Evolutionary conservation across 2,329 filamentous ascomycete species (phyloP), one percentile per base, ranked within the genome.

Genomic region (Teratosphaeria viscida): DNA sequence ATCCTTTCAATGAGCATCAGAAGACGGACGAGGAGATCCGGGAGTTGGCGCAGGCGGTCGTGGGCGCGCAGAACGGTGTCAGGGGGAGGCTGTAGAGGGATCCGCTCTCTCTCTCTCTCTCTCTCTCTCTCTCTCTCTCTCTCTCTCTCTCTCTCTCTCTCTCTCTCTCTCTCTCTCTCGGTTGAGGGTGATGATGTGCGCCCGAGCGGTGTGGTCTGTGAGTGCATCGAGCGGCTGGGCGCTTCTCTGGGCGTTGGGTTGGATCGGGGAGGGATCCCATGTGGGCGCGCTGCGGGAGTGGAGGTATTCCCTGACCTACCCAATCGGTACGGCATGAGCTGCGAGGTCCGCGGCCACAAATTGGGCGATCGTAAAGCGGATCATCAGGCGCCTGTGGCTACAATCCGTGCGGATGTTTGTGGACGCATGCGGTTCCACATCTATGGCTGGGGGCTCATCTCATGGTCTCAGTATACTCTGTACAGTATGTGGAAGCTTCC

Each of bases 1-100:
- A 81, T 65, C 78, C 78, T 19, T 78, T 78, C 68, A 74, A 70
- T 39, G 78, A 79, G 67, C 65, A 70, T 54, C 71, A 76, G 61
- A 74, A 72, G 64, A 66, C 77, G 39, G 68, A 71, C 37, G 68
- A 72, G 37, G 73, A 76, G 67, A 66, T 77, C n/a, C 64, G 55
- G 52, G 63, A 65, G 35, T 52, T 63, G 32, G 58, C 60, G 55
- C n/a, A 49, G 8, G 6, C 43, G n/a, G 19, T 49, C n/a, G n/a
- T 49, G 16, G 43, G 43, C 23, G 16, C 43, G 43, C 43, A 49
- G n/a, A 8, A 19, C 8, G n/a, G 19, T 8, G 43, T n/a, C 5
- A 49, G 26, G n/a, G 43, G 43, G 16, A n/a, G 37, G 4, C 5
- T n/a, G 37, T 16, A 43, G 12, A n/a, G 1, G 11, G 37, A 43